phyloP scores from a whole-genome alignment of 73 alveolate species.

The Diophrys appendiculata region DNA sequence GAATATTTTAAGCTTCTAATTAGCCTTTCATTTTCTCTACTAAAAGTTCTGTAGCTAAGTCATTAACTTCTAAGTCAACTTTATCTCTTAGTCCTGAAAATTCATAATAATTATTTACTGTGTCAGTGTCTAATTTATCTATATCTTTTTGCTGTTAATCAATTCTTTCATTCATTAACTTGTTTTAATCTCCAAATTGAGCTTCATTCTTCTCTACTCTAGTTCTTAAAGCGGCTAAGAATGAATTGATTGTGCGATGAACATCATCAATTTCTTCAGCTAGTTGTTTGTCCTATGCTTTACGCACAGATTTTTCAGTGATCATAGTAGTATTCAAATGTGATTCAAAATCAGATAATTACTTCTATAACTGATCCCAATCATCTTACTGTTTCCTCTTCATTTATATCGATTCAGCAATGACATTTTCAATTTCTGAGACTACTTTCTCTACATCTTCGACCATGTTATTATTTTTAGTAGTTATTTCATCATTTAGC shows the following conservation, averaged over 20 bases:
- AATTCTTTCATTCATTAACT: conserved; percentile 3
- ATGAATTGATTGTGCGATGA: conserved; percentile 10
- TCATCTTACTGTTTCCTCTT: conserved; percentile 26
- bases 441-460: conserved; percentile 59
- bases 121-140: conserved; percentile 24
- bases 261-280: conserved; percentile 54
- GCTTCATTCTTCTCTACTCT: conserved; percentile 13
- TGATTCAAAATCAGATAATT: conserved; percentile 42
- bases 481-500: conserved; percentile 31
- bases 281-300: conserved; percentile 39
- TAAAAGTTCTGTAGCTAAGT: conserved; percentile 17
- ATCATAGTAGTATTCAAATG: conserved; percentile 35
- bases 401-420: conserved; percentile 25
- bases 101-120: conserved; percentile 6
- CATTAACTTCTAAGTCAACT: neutral
- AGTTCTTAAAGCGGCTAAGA: conserved; percentile 11
- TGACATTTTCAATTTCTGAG: conserved; percentile 32
- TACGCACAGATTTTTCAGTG: conserved; percentile 54
- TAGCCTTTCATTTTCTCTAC: conserved; percentile 26
- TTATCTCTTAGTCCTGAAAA: too few relatives aligned
- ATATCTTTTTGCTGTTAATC: conserved; percentile 2
- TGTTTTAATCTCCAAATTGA: neutral
- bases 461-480: conserved; percentile 34
- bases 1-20: conserved; percentile 14
- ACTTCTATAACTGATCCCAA: conserved; percentile 9